Base-by-base conservation (phyloP, 768 basidiomycete genomes). In the Lactarius trivialis region DNA sequence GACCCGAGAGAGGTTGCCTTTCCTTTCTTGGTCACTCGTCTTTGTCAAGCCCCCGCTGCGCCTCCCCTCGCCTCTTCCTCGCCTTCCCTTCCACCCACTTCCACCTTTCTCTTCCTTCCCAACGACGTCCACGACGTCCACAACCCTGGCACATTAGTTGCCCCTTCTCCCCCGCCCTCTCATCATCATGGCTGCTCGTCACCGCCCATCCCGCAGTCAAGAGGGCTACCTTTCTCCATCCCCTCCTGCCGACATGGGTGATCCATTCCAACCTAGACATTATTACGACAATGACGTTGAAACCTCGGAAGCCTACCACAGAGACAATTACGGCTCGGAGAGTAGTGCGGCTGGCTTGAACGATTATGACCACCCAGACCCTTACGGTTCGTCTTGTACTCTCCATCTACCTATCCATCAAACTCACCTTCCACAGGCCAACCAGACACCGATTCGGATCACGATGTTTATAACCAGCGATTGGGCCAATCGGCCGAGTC, bases 391-490 rank as follows among this genome's bases (percentile, higher is more conserved):
- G 32, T 58, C 30, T 34, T 43, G 2, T 36, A 33, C 8, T 11
- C 11, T 21, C 36, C 55, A 55, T 60, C 51, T 28, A 32, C 17
- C n/a, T 49, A 33, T n/a, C 26, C 52, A 54, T 17, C 53, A 4
- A 33, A 21, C 21, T 48, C 55, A 14, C 3, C 2, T 60, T 52
- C 54, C 37, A 21, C 70, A 91, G 89, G 85, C 54, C 83, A 84
- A 64, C 86, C 82, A 73, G 91, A 93, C 74, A 91, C 88, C 34
- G 91, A 93, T 73, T 92, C 90, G 19, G 91, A 93, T 66, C 81
- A 81, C 56, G 90, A 83, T 55, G 70, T 85, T 58, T 90, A 91
- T 70, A 83, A 79, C 14, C 83, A 84, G 65, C 84, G 85, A 37
- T 84, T 85, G 67, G 77, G 82, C 0, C 89, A 85, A 17, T 93